Evolutionary conservation across 106 monocot genomes (phyloP), one percentile per base, ranked within the genome.

Genomic region (Dendrobium chrysotoxum): DNA sequence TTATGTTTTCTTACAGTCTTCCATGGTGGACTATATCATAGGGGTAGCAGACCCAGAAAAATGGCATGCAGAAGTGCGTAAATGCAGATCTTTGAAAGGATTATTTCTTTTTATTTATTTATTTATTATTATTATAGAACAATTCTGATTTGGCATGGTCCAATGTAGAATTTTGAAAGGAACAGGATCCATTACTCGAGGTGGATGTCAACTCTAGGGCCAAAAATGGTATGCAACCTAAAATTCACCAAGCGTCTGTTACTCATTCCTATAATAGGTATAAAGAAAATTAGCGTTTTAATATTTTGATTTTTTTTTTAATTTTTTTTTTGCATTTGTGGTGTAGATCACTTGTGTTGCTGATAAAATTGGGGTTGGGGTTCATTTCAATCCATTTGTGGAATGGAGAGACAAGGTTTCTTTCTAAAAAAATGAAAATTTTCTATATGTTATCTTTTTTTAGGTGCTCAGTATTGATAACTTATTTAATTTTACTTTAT

Each of bases 301-400:
- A 53, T 3, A 5, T 28, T 5, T 50, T 39, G 18, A 13, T 1
- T 30, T 55, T 11, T 25, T 47, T 9, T 20, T 50, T 39, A 18
- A 13, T 1, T 30, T 55, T 11, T 25, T 47, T 9, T 20, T 26
- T 31, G 26, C 39, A 20, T 38, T 58, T 44, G 55, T 35, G 77
- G 11, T 21, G 55, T 78, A 99, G 98, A 84, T 99, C 65, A 88
- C 91, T 68, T 20, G 81, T 30, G 80, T 95, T 39, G 90, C 98
- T 21, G 89, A 93, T 79, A 53, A 75, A 57, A 75, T 99, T 76
- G 98, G 98, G 23, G 98, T 82, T 5, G 98, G 98, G 8, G 95
- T 99, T 61, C 88, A 95, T 74, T 99, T 99, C 83, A 99, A 99
- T 88, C 95, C 95, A 9, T 99, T 91, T 85, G 98, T 99, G 35